Evolutionary conservation across 2,329 filamentous ascomycete genomes (phyloP), one percentile per base, ranked within the genome.

Genomic region (Ascochyta lentis): DNA sequence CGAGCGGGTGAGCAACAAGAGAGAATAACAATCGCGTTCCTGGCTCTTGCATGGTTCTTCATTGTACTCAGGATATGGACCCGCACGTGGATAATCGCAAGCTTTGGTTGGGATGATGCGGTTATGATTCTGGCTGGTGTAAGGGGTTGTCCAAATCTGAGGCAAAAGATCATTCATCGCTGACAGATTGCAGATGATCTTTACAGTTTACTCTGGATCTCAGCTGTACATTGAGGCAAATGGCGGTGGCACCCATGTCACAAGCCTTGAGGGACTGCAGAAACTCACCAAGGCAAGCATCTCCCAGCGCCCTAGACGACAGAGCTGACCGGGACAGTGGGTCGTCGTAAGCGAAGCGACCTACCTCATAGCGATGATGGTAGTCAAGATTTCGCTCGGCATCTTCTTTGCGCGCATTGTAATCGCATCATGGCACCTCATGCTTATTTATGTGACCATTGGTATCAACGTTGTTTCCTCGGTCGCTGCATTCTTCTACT

Each of bases 401-500:
- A 71, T 80, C 33, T 80, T 80, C 66, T 79, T 80, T 63, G 68
- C 77, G 9, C 76, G 79, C 2, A 76, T 80, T 42, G 69, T 79
- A n/a, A 68, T 77, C 52, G 67, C 72, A 33, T 51, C 44, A 16
- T 79, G 76, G 74, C 78, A 81, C 33, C 45, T 74, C 23, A 64
- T 64, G 16, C 63, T 72, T n/a, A 69, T 75, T 13, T 72, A 72
- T 40, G 65, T 70, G 10, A 66, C 69, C 6, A 65, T 73, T 26
- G 82, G 80, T 44, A 19, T 76, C 58, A 75, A 67, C 45, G 67
- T 75, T 10, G 38, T 72, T 3, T 72, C 72, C 12, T 74, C 75
- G 1, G 37, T 60, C 6, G 56, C 65, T 8, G 81, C 82, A 44
- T 81, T 81, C 67, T 80, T 85, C 63, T 77, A 84, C 53, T 69